These are phyloP conservation scores for Daldinia childiae DNA, from an alignment of 495 filamentous ascomycete species.

Conservation along the genomic window DNA sequence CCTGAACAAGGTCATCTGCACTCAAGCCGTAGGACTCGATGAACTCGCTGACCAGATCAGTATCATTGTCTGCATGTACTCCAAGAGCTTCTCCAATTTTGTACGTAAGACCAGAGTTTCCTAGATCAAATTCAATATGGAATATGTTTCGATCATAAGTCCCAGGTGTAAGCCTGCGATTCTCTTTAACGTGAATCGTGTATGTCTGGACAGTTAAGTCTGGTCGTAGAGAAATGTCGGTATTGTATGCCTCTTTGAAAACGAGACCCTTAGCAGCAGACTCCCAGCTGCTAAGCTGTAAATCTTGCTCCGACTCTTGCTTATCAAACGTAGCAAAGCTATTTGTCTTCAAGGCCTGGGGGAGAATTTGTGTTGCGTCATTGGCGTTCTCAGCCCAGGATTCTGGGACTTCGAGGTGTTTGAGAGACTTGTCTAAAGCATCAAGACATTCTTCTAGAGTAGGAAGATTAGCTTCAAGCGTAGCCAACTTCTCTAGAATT, in stretches of 20 bases:
- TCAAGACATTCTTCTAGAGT: slow-evolving; percentile 68
- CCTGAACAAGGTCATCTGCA: slow-evolving; percentile 83
- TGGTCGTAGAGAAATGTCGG: slow-evolving; percentile 76
- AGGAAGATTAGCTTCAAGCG: slow-evolving; percentile 50
- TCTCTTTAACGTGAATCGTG: slow-evolving; percentile 91
- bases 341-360: slow-evolving; percentile 71
- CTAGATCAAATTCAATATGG: slow-evolving; percentile 98
- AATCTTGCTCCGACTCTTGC: slow-evolving; percentile 70
- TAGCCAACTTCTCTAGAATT: slow-evolving; percentile 47
- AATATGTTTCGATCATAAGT: slow-evolving; percentile 99
- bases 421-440: slow-evolving; percentile 74
- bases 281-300: slow-evolving; percentile 76
- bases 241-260: slow-evolving; percentile 95
- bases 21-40: slow-evolving; percentile 89
- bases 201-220: slow-evolving; percentile 86
- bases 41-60: slow-evolving; percentile 79
- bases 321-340: slow-evolving; percentile 87
- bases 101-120: slow-evolving; percentile 87
- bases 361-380: slow-evolving; percentile 63
- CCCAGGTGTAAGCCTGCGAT: slow-evolving; percentile 85
- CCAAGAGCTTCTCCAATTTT: slow-evolving; percentile 98
- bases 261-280: slow-evolving; percentile 84
- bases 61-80: slow-evolving; percentile 93
- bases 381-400: slow-evolving; percentile 76
- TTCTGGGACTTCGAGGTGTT: slow-evolving; percentile 77